Conservation (phyloP, 192 early-diverging fungal genomes). For the Entomortierella chlamydospora region DNA sequence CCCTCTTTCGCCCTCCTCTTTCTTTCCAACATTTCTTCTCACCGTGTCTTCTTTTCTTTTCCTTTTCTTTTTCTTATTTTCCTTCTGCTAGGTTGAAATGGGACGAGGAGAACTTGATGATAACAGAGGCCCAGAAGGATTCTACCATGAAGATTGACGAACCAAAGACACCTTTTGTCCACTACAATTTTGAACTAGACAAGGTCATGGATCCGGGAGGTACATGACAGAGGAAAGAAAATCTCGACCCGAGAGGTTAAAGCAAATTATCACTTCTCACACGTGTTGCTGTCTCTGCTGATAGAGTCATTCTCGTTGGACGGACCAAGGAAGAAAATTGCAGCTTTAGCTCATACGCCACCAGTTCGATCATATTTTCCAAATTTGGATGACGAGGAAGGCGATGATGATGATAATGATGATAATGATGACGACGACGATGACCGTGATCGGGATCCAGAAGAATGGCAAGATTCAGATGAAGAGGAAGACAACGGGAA, state of each 20-base stretch:
- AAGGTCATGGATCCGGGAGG: constrained; percentile 70
- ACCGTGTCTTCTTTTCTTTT: neutral
- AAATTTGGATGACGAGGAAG: constrained; percentile 53
- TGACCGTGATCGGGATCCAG: constrained; percentile 70
- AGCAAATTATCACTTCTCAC: neutral
- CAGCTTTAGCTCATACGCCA: constrained; percentile 59
- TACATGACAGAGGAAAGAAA: too few relatives aligned
- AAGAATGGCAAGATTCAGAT: constrained; percentile 65
- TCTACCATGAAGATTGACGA: constrained; percentile 97
- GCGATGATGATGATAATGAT: constrained; percentile 52
- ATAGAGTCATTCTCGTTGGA: constrained; percentile 42
- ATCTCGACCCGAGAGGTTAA: too few relatives aligned
- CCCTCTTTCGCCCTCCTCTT: too few relatives aligned
- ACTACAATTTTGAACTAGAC: constrained; percentile 85
- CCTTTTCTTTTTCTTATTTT: neutral
- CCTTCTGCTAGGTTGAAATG: constrained; percentile 75
- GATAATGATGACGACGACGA: constrained; percentile 57
- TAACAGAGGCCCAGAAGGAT: constrained; percentile 91
- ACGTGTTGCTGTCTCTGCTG: too few relatives aligned
- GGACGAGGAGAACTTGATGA: constrained; percentile 93
- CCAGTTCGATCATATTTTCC: constrained; percentile 64
- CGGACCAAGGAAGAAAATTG: constrained; percentile 46
- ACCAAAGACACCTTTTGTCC: constrained; percentile 95
- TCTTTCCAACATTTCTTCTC: neutral
- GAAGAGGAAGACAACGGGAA: constrained; percentile 61